Conservation (phyloP, 768 basidiomycete species). For the Tubosaeta sp. region DNA sequence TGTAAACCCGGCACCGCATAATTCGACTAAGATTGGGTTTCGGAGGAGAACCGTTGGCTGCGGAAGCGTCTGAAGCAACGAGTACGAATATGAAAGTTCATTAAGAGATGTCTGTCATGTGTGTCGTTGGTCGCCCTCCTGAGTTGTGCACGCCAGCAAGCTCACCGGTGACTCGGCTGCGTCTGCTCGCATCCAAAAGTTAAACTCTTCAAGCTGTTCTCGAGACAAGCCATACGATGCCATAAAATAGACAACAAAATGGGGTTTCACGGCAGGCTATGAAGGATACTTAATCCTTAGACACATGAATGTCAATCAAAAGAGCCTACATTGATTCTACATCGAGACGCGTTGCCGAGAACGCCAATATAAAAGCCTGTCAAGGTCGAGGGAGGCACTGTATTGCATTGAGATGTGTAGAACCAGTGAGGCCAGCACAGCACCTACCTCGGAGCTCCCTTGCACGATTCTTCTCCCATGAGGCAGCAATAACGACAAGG, state of each 20-base stretch:
- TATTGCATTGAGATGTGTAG: not conserved
- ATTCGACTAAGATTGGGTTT: slow-evolving; percentile 62
- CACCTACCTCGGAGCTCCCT: slow-evolving; percentile 66
- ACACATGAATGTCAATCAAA: not conserved
- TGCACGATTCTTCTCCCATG: slow-evolving; percentile 77
- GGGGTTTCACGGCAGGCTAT: slow-evolving; percentile 46
- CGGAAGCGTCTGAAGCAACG: slow-evolving; percentile 42
- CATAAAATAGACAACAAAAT: slow-evolving; percentile 72
- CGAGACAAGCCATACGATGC: slow-evolving; percentile 72
- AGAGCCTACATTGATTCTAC: slow-evolving; percentile 37
- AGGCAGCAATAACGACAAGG: slow-evolving; percentile 69
- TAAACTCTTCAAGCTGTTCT: slow-evolving; percentile 64
- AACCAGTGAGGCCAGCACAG: not conserved
- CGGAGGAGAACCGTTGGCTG: slow-evolving; percentile 56
- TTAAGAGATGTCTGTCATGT: slow-evolving; percentile 4
- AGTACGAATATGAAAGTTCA: slow-evolving; percentile 53
- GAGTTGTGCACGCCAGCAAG: not conserved
- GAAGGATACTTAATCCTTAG: not conserved
- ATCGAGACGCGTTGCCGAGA: slow-evolving; percentile 45
- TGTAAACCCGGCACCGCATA: slow-evolving; percentile 82
- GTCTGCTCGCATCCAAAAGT: slow-evolving; percentile 50
- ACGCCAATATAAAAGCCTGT: slow-evolving; percentile 83
- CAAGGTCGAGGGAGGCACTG: slow-evolving; percentile 66
- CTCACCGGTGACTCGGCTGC: slow-evolving; percentile 22
- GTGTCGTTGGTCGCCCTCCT: not conserved